Evolutionary conservation across 2,329 filamentous ascomycete genomes (phyloP), one percentile per base, ranked within the genome.

Genomic region (Nemania sp.): DNA sequence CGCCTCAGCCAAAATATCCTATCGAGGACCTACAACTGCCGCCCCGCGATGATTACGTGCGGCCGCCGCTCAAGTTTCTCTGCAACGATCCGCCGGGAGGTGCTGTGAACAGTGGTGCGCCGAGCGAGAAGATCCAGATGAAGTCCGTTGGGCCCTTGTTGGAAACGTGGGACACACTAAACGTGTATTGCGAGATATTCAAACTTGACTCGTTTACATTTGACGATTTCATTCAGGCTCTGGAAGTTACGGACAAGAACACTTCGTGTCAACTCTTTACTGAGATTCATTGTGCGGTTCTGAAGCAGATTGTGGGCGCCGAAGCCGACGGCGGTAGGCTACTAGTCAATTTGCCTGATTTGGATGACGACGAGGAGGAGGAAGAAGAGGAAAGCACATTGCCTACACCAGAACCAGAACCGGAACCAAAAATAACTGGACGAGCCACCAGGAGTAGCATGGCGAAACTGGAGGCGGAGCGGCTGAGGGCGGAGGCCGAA

Each of bases 101-200:
- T 5, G 72, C 79, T 12, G 78, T 81, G 17, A 76, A 79, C 42
- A 77, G 75, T 57, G 73, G 78, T n/a, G 74, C 79, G 15, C 77
- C 79, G 66, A 79, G 81, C 54, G 80, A 83, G 45, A 85, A 87
- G 40, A 87, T 98, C 55, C 79, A 88, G 18, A 95, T 94, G 86
- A 87, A 90, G 68, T 94, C 92, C 3, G 86, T 97, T n/a, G 92
- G 93, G 0, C 83, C 87, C 2, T 79, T 98, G 15, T 78, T 99
- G 21, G 94, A 97, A 76, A 91, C 91, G 0, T 99, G 95, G 95
- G 92, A 97, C 69, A 97, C 93, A 0, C 82, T 99, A 35, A 99
- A 97, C 70, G 94, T 99, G n/a, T 97, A 97, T 73, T 96, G 92
- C 72, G 92, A 97, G 71, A 89, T 97, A 17, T 96, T 96, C 72